phyloP scores from a whole-genome alignment of 208 protist genomes.

The Acanthamoeba sp. region DNA sequence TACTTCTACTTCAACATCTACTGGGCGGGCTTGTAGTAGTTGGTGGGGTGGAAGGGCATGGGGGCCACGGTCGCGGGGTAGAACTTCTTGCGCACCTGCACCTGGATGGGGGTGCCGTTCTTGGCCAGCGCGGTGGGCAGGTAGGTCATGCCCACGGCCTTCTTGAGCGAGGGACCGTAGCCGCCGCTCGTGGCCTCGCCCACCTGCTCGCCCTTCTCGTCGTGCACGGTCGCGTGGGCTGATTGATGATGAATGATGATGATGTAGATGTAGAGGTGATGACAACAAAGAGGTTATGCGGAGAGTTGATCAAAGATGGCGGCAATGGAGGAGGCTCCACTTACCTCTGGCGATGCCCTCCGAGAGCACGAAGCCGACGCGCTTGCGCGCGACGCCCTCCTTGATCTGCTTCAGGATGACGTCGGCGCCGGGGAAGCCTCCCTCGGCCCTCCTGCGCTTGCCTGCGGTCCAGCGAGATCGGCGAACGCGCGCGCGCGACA shows the following conservation, averaged over 20 bases:
- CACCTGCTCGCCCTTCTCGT: constrained; percentile 44
- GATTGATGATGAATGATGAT: neutral
- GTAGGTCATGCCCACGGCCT: constrained; percentile 91
- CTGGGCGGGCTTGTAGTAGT: constrained; percentile 85
- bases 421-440: constrained; percentile 95
- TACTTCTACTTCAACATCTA: neutral
- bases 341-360: constrained; percentile 93
- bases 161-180: constrained; percentile 64
- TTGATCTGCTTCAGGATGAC: constrained; percentile 91
- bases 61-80: constrained; percentile 90
- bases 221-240: constrained; percentile 66
- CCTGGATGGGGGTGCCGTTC: constrained; percentile 77
- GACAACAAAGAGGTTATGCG: neutral
- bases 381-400: constrained; percentile 89
- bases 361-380: constrained; percentile 94
- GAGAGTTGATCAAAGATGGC: no score
- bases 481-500: neutral
- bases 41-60: constrained; percentile 94
- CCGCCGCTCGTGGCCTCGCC: constrained; percentile 64
- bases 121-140: constrained; percentile 90
- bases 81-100: constrained; percentile 92
- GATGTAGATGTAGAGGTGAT: neutral
- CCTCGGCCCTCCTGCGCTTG: constrained; percentile 94
- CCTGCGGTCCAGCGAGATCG: constrained; percentile 55
- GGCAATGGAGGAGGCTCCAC: constrained; percentile 6